phyloP scores from a whole-genome alignment of 2,329 filamentous ascomycete genomes.

The Penicillium sp. region DNA sequence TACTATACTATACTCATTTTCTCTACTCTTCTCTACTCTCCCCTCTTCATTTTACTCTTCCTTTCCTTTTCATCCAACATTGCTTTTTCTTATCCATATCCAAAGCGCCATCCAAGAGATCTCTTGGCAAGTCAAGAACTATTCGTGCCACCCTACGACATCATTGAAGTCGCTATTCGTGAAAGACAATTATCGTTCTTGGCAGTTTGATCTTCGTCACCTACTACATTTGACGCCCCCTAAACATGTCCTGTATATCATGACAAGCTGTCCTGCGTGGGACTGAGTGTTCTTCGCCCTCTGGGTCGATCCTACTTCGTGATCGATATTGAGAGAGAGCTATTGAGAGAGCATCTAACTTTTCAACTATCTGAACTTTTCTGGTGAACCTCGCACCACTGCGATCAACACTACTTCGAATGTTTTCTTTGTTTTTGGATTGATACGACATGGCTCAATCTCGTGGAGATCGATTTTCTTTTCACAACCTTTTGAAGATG shows the following conservation, averaged over 20 bases:
- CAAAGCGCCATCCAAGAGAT: neutral
- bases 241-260: slow-evolving; percentile 43
- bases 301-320: slow-evolving; percentile 24
- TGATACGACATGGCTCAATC: slow-evolving; percentile 32
- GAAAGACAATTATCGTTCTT: slow-evolving; percentile 18
- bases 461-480: slow-evolving; percentile 34
- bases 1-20: slow-evolving; percentile 2
- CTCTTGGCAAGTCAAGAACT: slow-evolving; percentile 17
- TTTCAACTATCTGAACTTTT: slow-evolving; percentile 4
- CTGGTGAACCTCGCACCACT: slow-evolving; percentile 7
- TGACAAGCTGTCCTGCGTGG: slow-evolving; percentile 42
- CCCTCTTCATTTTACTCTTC: slow-evolving; percentile 1
- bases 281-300: slow-evolving; percentile 30
- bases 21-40: slow-evolving; percentile 3
- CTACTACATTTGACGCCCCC: slow-evolving; percentile 18
- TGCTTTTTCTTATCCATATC: neutral
- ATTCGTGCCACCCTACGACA: slow-evolving; percentile 12
- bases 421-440: neutral
- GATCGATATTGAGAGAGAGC: slow-evolving; percentile 27
- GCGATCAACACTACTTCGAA: neutral
- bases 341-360: slow-evolving; percentile 21
- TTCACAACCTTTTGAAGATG: slow-evolving; percentile 48
- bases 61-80: slow-evolving; percentile 6
- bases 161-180: slow-evolving; percentile 15
- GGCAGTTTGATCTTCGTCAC: slow-evolving; percentile 13